Evolutionary conservation across 169 alveolate species (phyloP).

Genomic region (Cyclospora cayetanensis): DNA sequence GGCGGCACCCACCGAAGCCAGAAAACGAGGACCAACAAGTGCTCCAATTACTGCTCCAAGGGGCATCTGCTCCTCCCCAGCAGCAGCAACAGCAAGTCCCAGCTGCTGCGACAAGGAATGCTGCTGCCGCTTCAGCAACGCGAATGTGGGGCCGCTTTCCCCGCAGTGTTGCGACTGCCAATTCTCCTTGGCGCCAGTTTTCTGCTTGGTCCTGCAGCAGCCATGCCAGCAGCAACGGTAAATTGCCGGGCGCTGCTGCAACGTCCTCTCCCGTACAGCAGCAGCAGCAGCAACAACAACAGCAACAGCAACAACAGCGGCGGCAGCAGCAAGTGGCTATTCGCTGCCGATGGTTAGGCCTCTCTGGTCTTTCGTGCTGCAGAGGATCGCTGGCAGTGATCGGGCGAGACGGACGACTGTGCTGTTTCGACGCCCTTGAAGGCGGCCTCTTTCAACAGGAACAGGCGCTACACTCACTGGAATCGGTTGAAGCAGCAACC

Average conservation of each 20-base stretch:
- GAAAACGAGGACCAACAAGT: slow-evolving; percentile 20
- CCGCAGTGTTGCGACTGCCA: slow-evolving; percentile 37
- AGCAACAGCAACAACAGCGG: not conserved
- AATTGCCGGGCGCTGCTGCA: not conserved
- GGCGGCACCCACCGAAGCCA: slow-evolving; percentile 18
- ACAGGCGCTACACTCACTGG: not conserved
- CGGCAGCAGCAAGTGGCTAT: slow-evolving; percentile 56
- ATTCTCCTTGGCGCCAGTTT: slow-evolving; percentile 29
- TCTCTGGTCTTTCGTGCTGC: slow-evolving; percentile 11
- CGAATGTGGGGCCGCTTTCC: slow-evolving; percentile 11
- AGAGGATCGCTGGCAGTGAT: slow-evolving; percentile 34
- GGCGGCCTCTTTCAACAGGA: slow-evolving; percentile 24
- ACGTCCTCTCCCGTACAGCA: not conserved
- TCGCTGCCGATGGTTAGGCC: slow-evolving; percentile 54
- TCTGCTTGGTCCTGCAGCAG: slow-evolving; percentile 27
- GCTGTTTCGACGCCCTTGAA: slow-evolving; percentile 5
- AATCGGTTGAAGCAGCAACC: not conserved
- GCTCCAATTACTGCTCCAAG: slow-evolving; percentile 36
- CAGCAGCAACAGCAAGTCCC: slow-evolving; percentile 47
- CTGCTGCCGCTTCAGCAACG: not conserved
- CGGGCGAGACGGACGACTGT: slow-evolving; percentile 42
- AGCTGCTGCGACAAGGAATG: not conserved
- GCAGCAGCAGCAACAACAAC: not conserved
- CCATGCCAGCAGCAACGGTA: not conserved
- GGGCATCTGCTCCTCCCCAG: not conserved